Base-by-base conservation (phyloP, 352 stramenopile genomes). In the Pythium aphanidermatum region DNA sequence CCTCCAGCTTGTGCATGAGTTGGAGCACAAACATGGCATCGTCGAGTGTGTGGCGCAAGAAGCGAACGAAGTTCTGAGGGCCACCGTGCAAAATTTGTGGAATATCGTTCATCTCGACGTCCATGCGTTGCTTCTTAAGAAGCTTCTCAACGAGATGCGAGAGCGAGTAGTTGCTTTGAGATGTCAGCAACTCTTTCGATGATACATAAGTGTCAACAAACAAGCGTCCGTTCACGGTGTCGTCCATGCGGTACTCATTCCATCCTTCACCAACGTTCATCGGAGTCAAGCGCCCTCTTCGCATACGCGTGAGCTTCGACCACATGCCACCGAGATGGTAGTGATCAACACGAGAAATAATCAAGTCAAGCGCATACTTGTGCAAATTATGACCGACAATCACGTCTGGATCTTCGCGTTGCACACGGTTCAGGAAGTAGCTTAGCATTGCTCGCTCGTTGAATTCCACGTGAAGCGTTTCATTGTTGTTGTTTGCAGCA, bases 311-410 rank as follows among this genome's bases (percentile, higher is more conserved):
- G 14, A 93, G 55, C 53, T 89, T 90, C 11, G 76, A 92, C 82
- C 82, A 93, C 17, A 87, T 42, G 4, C 76, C 74, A 37, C 82
- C 82, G 9, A 93, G 45, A 14, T 98, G 96, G 47, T 96, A 92
- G 51, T 96, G 84, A 9, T 96, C 77, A 40, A 97, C 96, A 20
- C 96, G 83, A 20, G 73, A 92, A 14, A 99, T 83, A 5, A 99
- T 70, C n/a, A 99, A 74, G 59, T 99, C 94, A 26, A 99, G 78
- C 16, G 97, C 95, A 60, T 99, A 98, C 32, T 96, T 97, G 72
- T 97, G 92, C 36, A 99, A 80, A 66, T 99, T 99, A 78, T 99
- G 97, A 10, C 95, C 96, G 12, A 98, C 87, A 24, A 99, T 82
- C 7, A 99, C 83, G 58, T 99, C 97, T 5, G 97, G 97, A 68